Conservation (phyloP, 768 basidiomycete species). For the Phylloporus arenicola region DNA sequence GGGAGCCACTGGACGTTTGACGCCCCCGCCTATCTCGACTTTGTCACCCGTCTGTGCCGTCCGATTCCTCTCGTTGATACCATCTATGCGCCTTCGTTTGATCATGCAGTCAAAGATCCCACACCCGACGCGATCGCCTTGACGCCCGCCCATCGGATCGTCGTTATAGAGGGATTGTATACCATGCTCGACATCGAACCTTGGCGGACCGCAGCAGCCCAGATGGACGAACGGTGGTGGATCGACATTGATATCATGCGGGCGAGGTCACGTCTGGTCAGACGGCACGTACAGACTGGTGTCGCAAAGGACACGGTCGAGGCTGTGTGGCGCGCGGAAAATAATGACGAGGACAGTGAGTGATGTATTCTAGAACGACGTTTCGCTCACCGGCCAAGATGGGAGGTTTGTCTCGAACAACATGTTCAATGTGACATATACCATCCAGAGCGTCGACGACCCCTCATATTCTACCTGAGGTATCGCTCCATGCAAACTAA, state of each 20-base stretch:
- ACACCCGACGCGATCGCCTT: conserved; percentile 54
- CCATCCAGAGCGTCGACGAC: conserved; percentile 41
- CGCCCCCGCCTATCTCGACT: conserved; percentile 60
- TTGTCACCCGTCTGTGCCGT: conserved; percentile 52
- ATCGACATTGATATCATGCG: conserved; percentile 52
- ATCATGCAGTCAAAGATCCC: conserved; percentile 86
- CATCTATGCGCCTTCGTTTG: conserved; percentile 76
- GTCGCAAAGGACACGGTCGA: conserved; percentile 61
- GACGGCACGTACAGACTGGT: conserved; percentile 73
- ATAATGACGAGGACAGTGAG: conserved; percentile 75
- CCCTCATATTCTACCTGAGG: conserved; percentile 16
- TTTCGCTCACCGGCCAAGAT: conserved; percentile 27
- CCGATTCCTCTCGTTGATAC: conserved; percentile 18
- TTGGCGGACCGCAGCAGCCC: conserved; percentile 60
- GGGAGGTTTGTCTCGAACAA: conserved; percentile 39
- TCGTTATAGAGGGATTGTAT: conserved; percentile 91
- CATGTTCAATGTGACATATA: conserved; percentile 35
- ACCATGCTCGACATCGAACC: conserved; percentile 65
- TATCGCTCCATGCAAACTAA: no score
- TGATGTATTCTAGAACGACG: background rate
- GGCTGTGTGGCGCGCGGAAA: conserved; percentile 64
- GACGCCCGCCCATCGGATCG: conserved; percentile 60
- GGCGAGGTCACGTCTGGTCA: conserved; percentile 57
- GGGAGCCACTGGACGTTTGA: conserved; percentile 94
- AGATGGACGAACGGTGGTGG: conserved; percentile 78